Evolutionary conservation across 495 filamentous ascomycete species (phyloP), one percentile per base, ranked within the genome.

Genomic region (Cladorrhinum samala): DNA sequence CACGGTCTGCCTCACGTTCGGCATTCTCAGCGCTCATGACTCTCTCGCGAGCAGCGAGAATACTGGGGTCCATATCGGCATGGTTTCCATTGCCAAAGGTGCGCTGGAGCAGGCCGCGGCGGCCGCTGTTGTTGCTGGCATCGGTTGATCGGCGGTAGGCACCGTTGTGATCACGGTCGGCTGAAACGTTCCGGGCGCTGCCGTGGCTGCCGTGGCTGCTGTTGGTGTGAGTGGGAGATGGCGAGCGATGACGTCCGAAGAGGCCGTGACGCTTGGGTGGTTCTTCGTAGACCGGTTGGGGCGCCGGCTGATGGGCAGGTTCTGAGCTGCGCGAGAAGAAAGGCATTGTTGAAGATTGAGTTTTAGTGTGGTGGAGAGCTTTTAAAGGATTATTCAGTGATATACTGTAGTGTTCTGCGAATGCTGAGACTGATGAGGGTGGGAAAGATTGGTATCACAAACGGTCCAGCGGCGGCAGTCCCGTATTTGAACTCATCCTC

Each of bases 1-100:
- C 84, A 4, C 75, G 69, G 48, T 86, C 83, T 3, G 84, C 84
- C 13, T 85, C 81, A 8, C 70, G 65, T 67, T 87, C 83, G 14
- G 81, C 80, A 0, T 65, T 54, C 60, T 87, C 83, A 24, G 83
- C 83, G 14, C 64, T 61, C 61, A 79, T 65, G 30, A 86, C 77
- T 23, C 75, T 73, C 56, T 84, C 78, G 11, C 75, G 72, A 1
- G 83, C 83, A 11, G 75, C 68, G 23, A 72, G 44, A 54, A 86
- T 86, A 45, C 70, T 75, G 0, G 80, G 77, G 63, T 86, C 83
- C 53, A 83, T 71, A 14, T 74, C 65, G 19, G 57, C 50, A 55
- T 57, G 54, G 58, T 38, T 51, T 52, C 73, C 73, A 54, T 76
- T 69, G 46, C 77, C 72, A 39, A 80, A 67, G 46, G 71, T 68